Percentiles rank a stretch among this genome's conserved stretches.
Evolutionary conservation across 106 monocot species (phyloP).

Genomic region (Dendrobium nobile): DNA sequence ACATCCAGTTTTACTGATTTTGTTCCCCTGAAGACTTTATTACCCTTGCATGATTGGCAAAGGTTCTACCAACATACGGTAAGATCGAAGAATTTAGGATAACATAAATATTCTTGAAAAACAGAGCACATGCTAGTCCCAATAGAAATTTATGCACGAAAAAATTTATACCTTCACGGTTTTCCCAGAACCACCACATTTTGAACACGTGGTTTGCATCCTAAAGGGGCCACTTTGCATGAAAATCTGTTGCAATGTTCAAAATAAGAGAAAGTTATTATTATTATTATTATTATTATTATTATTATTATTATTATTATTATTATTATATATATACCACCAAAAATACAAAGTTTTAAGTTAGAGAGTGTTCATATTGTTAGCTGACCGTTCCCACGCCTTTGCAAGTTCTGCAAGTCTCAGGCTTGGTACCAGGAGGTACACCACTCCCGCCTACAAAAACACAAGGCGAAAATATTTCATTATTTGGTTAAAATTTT

Average conservation of each 20-base stretch:
- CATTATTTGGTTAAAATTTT: neutral
- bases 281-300: too few species aligned
- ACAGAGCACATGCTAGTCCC: neutral
- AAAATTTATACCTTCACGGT: slow-evolving; percentile 54
- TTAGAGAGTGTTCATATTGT: neutral
- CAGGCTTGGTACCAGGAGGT: slow-evolving; percentile 90
- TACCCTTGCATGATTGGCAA: slow-evolving; percentile 84
- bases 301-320: too few species aligned
- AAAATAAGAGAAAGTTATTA: neutral
- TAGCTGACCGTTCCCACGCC: slow-evolving; percentile 78
- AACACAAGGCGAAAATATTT: neutral
- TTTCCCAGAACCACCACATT: slow-evolving; percentile 78
- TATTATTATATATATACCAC: too few species aligned
- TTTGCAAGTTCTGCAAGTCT: slow-evolving; percentile 75
- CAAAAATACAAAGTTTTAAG: neutral
- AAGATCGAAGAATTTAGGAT: neutral
- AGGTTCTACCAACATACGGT: slow-evolving; percentile 30
- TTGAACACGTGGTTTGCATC: slow-evolving; percentile 63
- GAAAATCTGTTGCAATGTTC: slow-evolving; percentile 32
- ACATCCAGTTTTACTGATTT: slow-evolving; percentile 82
- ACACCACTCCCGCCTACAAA: slow-evolving; percentile 77
- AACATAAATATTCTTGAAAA: neutral
- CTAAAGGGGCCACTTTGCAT: slow-evolving; percentile 83
- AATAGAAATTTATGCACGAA: neutral
- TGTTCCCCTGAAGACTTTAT: slow-evolving; percentile 62